phyloP scores from a whole-genome alignment of 306 rosid genomes.

The Abrus precatorius region DNA sequence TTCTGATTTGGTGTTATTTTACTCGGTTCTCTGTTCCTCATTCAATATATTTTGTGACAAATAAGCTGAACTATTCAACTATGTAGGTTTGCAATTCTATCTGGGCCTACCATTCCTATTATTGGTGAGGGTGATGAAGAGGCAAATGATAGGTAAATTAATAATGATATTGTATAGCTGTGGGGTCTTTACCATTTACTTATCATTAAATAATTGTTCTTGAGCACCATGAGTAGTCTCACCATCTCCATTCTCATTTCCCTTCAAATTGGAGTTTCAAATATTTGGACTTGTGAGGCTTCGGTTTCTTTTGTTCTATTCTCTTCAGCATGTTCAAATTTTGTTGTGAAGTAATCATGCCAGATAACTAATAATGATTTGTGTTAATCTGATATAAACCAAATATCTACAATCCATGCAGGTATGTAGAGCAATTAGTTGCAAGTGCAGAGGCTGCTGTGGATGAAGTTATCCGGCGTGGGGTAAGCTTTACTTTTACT shows the following conservation, averaged over 20 bases:
- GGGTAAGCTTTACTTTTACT: slow-evolving; percentile 67
- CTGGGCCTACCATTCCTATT: slow-evolving; percentile 98
- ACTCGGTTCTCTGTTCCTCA: slow-evolving; percentile 2
- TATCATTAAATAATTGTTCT: slow-evolving; percentile 37
- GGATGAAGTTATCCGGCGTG: slow-evolving; percentile 87
- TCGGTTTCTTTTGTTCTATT: slow-evolving; percentile 37
- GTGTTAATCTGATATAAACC: slow-evolving; percentile 42
- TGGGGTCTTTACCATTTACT: slow-evolving; percentile 27
- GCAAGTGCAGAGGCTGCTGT: slow-evolving; percentile 98
- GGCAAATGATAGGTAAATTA: slow-evolving; percentile 92
- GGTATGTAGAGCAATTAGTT: slow-evolving; percentile 96
- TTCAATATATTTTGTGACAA: slow-evolving; percentile 38
- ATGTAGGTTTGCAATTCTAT: slow-evolving; percentile 92
- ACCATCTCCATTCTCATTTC: slow-evolving; percentile 33
- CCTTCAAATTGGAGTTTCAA: slow-evolving; percentile 39
- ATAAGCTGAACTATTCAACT: slow-evolving; percentile 44
- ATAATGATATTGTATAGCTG: slow-evolving; percentile 36
- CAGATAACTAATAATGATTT: slow-evolving; percentile 18
- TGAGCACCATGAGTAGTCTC: slow-evolving; percentile 15
- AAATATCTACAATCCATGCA: slow-evolving; percentile 52
- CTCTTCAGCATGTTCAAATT: slow-evolving; percentile 24
- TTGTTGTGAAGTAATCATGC: slow-evolving; percentile 19
- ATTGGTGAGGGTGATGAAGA: slow-evolving; percentile 95
- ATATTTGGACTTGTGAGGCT: slow-evolving; percentile 43
- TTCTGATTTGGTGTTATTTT: slow-evolving; percentile 38